Conservation (phyloP, 2,329 filamentous ascomycete species). For the Colletotrichum destructivum region DNA sequence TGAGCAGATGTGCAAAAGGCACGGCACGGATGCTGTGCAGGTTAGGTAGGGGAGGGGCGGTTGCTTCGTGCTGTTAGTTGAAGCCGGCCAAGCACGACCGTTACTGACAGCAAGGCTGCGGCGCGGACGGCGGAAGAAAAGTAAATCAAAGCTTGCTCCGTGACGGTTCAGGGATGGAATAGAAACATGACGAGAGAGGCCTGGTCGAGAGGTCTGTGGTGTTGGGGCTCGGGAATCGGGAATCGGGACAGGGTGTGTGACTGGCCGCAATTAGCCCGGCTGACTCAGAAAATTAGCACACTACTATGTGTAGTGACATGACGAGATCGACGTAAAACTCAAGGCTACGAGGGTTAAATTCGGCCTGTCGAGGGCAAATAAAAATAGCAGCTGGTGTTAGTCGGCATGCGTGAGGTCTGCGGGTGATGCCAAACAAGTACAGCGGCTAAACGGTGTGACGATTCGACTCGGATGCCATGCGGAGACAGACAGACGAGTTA, state of each 20-base stretch:
- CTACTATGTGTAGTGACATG: slow-evolving; percentile 9
- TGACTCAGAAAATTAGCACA: slow-evolving; percentile 9
- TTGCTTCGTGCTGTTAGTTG: slow-evolving; percentile 22
- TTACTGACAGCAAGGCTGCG: slow-evolving; percentile 45
- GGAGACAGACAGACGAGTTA: slow-evolving; percentile 12
- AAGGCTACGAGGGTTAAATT: slow-evolving; percentile 30
- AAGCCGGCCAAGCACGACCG: slow-evolving; percentile 16
- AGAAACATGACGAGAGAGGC: neutral
- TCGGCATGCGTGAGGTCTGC: slow-evolving; percentile 32
- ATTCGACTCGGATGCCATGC: slow-evolving; percentile 16
- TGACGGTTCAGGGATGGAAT: neutral
- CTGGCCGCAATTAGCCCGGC: slow-evolving; percentile 36
- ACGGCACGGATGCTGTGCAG: slow-evolving; percentile 22
- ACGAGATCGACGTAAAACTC: slow-evolving; percentile 23
- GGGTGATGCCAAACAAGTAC: slow-evolving; percentile 43
- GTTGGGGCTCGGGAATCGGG: slow-evolving; percentile 22
- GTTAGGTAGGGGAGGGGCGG: slow-evolving; percentile 2
- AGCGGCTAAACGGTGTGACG: slow-evolving; percentile 29
- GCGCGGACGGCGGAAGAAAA: slow-evolving; percentile 21
- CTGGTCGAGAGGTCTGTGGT: slow-evolving; percentile 1
- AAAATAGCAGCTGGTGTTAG: slow-evolving; percentile 52
- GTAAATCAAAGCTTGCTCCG: slow-evolving; percentile 7
- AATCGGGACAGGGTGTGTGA: slow-evolving; percentile 5
- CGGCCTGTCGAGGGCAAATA: slow-evolving; percentile 49
- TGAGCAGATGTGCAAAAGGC: slow-evolving; percentile 10